Evolutionary conservation across 208 protist genomes (phyloP).

Genomic region (Leishmania major): DNA sequence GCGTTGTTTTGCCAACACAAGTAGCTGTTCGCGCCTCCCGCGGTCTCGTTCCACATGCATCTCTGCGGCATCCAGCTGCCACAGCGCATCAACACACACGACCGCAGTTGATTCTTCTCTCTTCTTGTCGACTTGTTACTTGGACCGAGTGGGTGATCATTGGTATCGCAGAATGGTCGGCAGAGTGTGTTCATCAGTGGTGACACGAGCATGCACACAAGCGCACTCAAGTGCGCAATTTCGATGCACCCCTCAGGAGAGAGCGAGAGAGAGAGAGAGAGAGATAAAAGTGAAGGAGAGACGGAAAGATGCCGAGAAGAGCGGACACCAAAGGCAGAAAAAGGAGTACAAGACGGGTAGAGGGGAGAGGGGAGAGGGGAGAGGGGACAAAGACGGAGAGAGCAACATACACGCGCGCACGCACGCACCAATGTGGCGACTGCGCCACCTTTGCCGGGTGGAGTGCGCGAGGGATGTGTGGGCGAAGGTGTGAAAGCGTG

Average conservation of each 20-base stretch:
- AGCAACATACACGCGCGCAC: neutral
- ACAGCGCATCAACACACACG: neutral
- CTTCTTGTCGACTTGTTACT: neutral
- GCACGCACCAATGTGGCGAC: neutral
- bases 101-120: neutral
- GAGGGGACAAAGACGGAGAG: neutral
- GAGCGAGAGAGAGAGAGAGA: neutral
- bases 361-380: neutral
- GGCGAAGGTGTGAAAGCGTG: neutral
- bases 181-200: neutral
- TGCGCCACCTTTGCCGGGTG: neutral
- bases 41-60: neutral
- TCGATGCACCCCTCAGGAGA: neutral
- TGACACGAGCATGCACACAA: neutral
- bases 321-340: slow-evolving; percentile 1
- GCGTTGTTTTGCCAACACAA: too few relatives aligned
- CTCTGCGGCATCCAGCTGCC: neutral
- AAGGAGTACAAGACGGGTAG: neutral
- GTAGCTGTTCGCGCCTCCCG: neutral
- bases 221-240: neutral
- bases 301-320: neutral
- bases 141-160: neutral
- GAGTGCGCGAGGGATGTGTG: neutral
- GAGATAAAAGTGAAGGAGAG: neutral
- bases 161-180: neutral